Conservation (phyloP, 495 filamentous ascomycete species). For the Talaromyces stipitatus region DNA sequence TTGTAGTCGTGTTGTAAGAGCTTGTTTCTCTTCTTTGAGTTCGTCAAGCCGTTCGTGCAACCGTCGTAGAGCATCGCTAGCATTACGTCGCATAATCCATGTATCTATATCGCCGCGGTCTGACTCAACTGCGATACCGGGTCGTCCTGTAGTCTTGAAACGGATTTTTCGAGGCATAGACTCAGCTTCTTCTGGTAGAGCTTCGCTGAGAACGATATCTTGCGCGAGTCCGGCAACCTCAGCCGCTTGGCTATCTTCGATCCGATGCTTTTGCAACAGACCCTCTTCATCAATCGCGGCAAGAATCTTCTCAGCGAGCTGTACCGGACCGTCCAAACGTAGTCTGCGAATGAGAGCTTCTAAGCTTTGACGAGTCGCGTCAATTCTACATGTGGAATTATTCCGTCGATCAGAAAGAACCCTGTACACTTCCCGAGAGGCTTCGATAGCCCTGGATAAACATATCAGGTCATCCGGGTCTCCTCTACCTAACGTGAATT, state of each 20-base stretch:
- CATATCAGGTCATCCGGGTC: conserved; percentile 87
- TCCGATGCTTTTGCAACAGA: conserved; percentile 65
- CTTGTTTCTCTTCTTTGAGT: conserved; percentile 48
- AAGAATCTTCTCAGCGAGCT: conserved; percentile 62
- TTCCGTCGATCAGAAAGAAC: conserved; percentile 23
- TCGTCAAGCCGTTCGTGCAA: conserved; percentile 59
- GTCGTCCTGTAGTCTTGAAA: conserved; percentile 23
- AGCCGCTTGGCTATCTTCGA: conserved; percentile 62
- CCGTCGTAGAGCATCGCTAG: conserved; percentile 53
- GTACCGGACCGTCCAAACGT: conserved; percentile 56
- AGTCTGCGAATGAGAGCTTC: conserved; percentile 51
- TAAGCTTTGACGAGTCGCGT: conserved; percentile 31
- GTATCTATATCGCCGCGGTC: conserved; percentile 42
- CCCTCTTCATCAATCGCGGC: conserved; percentile 91
- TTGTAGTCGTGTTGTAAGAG: conserved; percentile 54
- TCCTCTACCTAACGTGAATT: conserved; percentile 85
- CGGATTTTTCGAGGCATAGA: conserved; percentile 37
- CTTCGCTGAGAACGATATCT: conserved; percentile 56
- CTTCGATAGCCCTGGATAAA: conserved; percentile 72
- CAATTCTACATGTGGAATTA: conserved; percentile 10
- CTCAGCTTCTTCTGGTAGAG: conserved; percentile 35
- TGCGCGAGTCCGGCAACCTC: conserved; percentile 62
- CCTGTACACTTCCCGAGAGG: conserved; percentile 60
- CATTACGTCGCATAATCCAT: conserved; percentile 79
- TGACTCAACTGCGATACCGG: conserved; percentile 17